Conservation (phyloP, 176 grass and related monocot genomes). For the Chrysopogon serrulatus region DNA sequence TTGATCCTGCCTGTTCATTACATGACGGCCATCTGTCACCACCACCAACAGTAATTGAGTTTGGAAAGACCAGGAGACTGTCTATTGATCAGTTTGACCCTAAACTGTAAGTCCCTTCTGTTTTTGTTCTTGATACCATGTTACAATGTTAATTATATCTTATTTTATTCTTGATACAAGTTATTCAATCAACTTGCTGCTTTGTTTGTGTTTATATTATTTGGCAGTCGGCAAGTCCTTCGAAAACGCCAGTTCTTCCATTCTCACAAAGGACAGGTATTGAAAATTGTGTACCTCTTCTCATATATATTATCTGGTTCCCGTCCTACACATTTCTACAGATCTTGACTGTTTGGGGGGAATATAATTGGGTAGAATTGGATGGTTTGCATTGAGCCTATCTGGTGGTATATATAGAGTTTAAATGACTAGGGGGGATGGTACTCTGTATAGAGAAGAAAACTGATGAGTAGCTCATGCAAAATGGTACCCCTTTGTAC, state of each 20-base stretch:
- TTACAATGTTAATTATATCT: not conserved
- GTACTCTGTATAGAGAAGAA: not conserved
- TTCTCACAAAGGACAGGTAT: slow-evolving; percentile 74
- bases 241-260: slow-evolving; percentile 84
- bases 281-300: not conserved
- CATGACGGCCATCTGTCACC: slow-evolving; percentile 38
- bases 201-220: slow-evolving; percentile 41
- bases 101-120: slow-evolving; percentile 48
- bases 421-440: not conserved
- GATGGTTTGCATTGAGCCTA: not conserved
- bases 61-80: slow-evolving; percentile 69
- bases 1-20: slow-evolving; percentile 37
- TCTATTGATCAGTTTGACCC: slow-evolving; percentile 58
- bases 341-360: not conserved
- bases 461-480: not conserved
- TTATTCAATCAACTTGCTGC: not conserved
- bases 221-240: slow-evolving; percentile 56
- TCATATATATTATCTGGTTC: not conserved
- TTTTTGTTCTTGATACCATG: slow-evolving; percentile 23
- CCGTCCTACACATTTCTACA: not conserved
- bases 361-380: not conserved
- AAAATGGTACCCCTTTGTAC: not conserved
- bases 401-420: not conserved
- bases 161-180: not conserved
- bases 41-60: slow-evolving; percentile 62